Evolutionary conservation across 306 rosid species (phyloP).

Genomic region (Alnus rubra): DNA sequence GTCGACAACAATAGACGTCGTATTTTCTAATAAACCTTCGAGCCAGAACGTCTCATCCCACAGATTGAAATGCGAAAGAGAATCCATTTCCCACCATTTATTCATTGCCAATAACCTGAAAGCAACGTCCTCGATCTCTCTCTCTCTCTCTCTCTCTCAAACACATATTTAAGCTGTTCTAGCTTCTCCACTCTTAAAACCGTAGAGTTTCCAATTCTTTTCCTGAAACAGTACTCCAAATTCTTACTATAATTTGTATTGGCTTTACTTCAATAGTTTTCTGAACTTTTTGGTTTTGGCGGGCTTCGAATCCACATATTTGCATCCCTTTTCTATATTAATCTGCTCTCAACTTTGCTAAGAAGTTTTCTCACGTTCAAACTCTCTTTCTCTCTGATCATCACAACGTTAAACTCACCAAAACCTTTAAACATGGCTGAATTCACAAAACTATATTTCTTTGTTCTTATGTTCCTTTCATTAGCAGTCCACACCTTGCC

Average conservation of each 20-base stretch:
- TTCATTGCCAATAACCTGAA: not conserved
- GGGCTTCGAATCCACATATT: too few species aligned
- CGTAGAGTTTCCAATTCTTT: not conserved
- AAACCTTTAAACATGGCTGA: not conserved
- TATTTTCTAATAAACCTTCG: not conserved
- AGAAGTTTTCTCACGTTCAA: not conserved
- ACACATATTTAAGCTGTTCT: not conserved
- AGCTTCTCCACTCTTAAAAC: not conserved
- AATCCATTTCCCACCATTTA: conserved; percentile 10
- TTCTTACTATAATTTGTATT: not conserved
- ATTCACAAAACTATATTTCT: not conserved
- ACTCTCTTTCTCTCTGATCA: not conserved
- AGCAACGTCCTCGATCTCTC: not conserved
- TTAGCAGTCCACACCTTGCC: not conserved
- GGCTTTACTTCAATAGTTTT: not conserved
- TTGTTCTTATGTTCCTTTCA: not conserved
- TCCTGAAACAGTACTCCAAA: not conserved
- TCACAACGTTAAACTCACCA: not conserved
- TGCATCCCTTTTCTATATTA: too few species aligned
- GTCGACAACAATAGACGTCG: not conserved
- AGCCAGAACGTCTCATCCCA: not conserved
- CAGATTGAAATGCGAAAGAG: conserved; percentile 8
- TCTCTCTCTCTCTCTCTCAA: not conserved
- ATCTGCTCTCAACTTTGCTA: too few species aligned
- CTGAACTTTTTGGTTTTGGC: too few species aligned